Evolutionary conservation across 73 alveolate genomes (phyloP).

Genomic region (Breviolum minutum): DNA sequence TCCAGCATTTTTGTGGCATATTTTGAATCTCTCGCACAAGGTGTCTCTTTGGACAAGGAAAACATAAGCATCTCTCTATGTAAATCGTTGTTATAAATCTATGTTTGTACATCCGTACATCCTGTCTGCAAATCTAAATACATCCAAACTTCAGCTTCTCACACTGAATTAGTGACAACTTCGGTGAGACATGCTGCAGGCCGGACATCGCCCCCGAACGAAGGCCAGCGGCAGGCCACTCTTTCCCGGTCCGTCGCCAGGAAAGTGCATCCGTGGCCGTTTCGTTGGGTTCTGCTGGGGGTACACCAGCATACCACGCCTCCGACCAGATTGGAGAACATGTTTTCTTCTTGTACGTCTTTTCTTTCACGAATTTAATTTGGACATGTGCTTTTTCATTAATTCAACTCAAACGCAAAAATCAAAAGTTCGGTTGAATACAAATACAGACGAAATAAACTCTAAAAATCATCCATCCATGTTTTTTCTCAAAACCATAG

Average conservation of each 20-base stretch:
- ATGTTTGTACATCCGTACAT: no score
- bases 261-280: constrained; percentile 29
- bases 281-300: not conserved
- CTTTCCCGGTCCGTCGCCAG: constrained; percentile 67
- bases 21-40: not conserved
- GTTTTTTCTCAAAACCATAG: not conserved
- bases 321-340: not conserved
- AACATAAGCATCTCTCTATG: not conserved
- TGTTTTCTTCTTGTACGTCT: not conserved
- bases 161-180: not conserved
- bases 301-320: constrained; percentile 81
- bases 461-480: not conserved
- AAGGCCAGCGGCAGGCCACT: constrained; percentile 39
- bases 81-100: not conserved
- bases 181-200: constrained; percentile 52
- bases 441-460: not conserved
- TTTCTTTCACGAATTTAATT: not conserved
- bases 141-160: not conserved
- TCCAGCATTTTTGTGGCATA: no score
- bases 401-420: not conserved
- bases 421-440: not conserved
- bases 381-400: no score
- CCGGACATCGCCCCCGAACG: constrained; percentile 77
- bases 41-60: not conserved
- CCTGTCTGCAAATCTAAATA: no score